phyloP scores from a whole-genome alignment of 495 filamentous ascomycete species.

The Penicillium paxilli region DNA sequence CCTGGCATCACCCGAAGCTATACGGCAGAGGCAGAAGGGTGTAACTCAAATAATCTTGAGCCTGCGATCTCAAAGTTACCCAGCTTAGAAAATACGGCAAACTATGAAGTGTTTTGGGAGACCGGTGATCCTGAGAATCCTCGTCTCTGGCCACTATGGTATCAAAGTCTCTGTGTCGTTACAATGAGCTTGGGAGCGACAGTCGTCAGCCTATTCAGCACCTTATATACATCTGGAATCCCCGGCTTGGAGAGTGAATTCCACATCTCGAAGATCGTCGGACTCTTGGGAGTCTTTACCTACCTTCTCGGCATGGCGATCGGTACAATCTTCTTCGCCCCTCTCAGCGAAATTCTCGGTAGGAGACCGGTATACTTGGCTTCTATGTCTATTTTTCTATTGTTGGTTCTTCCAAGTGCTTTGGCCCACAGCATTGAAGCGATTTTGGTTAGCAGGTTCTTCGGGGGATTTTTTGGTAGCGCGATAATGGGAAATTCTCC shows the following conservation, averaged over 20 bases:
- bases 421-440: slow-evolving; percentile 62
- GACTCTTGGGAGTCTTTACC: slow-evolving; percentile 75
- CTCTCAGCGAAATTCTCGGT: slow-evolving; percentile 76
- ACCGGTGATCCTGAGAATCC: slow-evolving; percentile 6
- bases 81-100: not conserved
- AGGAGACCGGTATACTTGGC: slow-evolving; percentile 68
- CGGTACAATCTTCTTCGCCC: slow-evolving; percentile 73
- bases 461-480: slow-evolving; percentile 74
- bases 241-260: slow-evolving; percentile 69
- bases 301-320: slow-evolving; percentile 67
- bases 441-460: slow-evolving; percentile 71
- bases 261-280: slow-evolving; percentile 53
- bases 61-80: not conserved
- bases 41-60: not conserved
- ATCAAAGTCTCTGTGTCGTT: slow-evolving; percentile 13
- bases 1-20: not conserved
- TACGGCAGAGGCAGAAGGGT: not conserved
- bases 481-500: slow-evolving; percentile 80
- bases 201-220: slow-evolving; percentile 62
- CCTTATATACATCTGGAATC: slow-evolving; percentile 75
- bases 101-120: not conserved
- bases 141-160: slow-evolving; percentile 16
- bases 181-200: slow-evolving; percentile 18
- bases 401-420: slow-evolving; percentile 71
- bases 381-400: slow-evolving; percentile 60